phyloP scores from a whole-genome alignment of 2,329 filamentous ascomycete species.

The Calonectria honghensis region DNA sequence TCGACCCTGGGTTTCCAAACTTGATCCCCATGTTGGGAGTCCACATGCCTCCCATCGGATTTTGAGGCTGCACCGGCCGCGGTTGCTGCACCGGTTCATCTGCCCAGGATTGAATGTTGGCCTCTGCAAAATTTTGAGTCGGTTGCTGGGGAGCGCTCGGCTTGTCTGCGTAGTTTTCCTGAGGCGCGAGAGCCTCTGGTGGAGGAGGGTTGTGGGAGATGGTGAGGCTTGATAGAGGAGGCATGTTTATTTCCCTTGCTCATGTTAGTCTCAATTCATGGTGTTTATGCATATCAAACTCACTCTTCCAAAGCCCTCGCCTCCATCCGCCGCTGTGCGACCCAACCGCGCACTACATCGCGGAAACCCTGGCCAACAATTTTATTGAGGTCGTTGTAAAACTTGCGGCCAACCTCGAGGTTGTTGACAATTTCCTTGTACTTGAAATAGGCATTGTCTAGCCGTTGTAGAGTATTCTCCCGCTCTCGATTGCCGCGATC shows the following conservation, averaged over 20 bases:
- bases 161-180: slow-evolving; percentile 49
- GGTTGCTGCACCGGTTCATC: slow-evolving; percentile 74
- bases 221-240: slow-evolving; percentile 67
- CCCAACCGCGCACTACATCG: slow-evolving; percentile 85
- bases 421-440: slow-evolving; percentile 98
- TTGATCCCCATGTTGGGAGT: slow-evolving; percentile 87
- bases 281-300: slow-evolving; percentile 54
- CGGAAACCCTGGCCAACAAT: slow-evolving; percentile 88
- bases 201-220: slow-evolving; percentile 57
- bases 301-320: slow-evolving; percentile 86
- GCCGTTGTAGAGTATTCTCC: slow-evolving; percentile 88
- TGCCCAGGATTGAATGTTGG: slow-evolving; percentile 76
- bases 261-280: slow-evolving; percentile 36
- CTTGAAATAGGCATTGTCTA: slow-evolving; percentile 94
- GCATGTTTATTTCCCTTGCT: slow-evolving; percentile 71
- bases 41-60: slow-evolving; percentile 71
- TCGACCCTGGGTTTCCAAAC: slow-evolving; percentile 73
- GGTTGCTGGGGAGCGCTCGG: slow-evolving; percentile 51
- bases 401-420: slow-evolving; percentile 92
- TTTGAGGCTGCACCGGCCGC: slow-evolving; percentile 66
- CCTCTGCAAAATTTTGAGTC: slow-evolving; percentile 62
- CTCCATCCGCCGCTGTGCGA: slow-evolving; percentile 86
- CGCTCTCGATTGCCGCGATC: slow-evolving; percentile 80
- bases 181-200: slow-evolving; percentile 45
- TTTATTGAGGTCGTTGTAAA: slow-evolving; percentile 96